phyloP scores from a whole-genome alignment of 192 early-diverging fungal genomes.

The Lobulomyces angularis region DNA sequence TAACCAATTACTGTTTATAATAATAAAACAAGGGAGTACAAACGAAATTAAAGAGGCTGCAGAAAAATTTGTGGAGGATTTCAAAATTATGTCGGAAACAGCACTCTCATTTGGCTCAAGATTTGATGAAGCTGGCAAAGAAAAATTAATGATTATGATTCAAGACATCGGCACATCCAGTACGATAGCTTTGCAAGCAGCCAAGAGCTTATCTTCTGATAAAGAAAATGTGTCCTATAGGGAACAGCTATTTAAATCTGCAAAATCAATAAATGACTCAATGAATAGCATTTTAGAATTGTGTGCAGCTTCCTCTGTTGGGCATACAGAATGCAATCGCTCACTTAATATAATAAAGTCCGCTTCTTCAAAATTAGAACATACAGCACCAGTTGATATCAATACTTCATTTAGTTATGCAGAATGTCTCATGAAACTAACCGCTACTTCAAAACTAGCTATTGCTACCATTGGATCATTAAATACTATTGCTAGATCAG shows the following conservation, averaged over 20 bases:
- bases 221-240: conserved; percentile 13
- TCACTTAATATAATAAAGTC: conserved; percentile 19
- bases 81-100: too few relatives aligned
- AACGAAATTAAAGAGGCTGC: too few relatives aligned
- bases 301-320: conserved; percentile 27
- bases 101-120: too few relatives aligned
- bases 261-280: conserved; percentile 18
- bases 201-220: conserved; percentile 20
- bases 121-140: too few relatives aligned
- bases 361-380: conserved; percentile 10
- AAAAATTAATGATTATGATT: too few relatives aligned
- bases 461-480: conserved; percentile 6
- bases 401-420: conserved; percentile 16
- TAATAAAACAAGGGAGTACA: too few relatives aligned
- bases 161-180: too few relatives aligned
- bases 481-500: conserved; percentile 2
- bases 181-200: conserved; percentile 9
- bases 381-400: conserved; percentile 14
- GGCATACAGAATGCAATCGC: conserved; percentile 34
- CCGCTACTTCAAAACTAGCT: conserved; percentile 12
- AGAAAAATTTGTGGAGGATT: too few relatives aligned
- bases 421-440: conserved; percentile 15
- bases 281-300: conserved; percentile 24
- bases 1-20: too few relatives aligned
- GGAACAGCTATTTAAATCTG: conserved; percentile 17